Evolutionary conservation across 495 filamentous ascomycete genomes (phyloP).

Genomic region (Pseudevernia furfuracea): DNA sequence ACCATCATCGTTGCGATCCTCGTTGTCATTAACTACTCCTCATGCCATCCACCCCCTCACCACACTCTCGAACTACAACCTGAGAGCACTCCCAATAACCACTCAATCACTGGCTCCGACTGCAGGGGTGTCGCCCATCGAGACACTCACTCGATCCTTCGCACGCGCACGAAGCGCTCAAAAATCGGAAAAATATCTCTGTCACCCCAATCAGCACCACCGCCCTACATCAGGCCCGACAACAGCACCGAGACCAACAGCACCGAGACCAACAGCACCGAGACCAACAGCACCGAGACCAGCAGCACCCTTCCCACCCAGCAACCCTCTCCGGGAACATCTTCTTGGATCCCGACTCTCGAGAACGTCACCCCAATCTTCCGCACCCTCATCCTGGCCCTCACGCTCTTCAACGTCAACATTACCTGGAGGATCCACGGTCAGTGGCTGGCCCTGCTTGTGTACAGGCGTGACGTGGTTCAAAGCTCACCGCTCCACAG

Average conservation of each 20-base stretch:
- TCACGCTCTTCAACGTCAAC: slow-evolving; percentile 12
- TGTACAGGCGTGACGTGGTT: too few relatives aligned
- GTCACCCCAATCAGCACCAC: background rate
- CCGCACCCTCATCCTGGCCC: background rate
- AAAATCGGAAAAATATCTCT: background rate
- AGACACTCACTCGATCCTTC: background rate
- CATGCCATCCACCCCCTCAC: background rate
- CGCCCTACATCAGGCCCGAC: background rate
- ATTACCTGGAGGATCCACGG: slow-evolving; percentile 5
- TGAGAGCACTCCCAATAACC: background rate
- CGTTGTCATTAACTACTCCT: background rate
- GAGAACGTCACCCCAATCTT: background rate
- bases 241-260: background rate
- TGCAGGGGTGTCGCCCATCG: background rate
- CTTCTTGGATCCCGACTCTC: background rate
- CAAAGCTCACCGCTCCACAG: background rate
- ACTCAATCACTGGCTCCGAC: background rate
- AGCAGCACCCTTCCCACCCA: background rate
- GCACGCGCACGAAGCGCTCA: background rate
- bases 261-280: background rate
- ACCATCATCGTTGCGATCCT: background rate
- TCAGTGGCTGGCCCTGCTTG: background rate
- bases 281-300: background rate
- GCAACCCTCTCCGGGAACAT: background rate
- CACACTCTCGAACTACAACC: background rate